Conservation (phyloP, 805 yeast genomes). For the Hanseniaspora osmophila region DNA sequence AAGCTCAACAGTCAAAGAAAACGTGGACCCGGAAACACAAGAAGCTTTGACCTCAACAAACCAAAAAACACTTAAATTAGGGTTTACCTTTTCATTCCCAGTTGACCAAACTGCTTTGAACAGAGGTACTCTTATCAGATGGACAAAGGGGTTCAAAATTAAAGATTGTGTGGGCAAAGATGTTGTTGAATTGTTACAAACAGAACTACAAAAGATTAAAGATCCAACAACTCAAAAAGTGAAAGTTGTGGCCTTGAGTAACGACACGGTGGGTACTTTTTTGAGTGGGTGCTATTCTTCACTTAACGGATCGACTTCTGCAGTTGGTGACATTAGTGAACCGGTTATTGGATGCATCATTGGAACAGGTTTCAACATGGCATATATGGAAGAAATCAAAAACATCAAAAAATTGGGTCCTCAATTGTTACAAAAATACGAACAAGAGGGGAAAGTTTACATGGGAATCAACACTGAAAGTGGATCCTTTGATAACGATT, state of each 20-base stretch:
- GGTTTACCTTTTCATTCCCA: conserved; percentile 92
- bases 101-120: conserved; percentile 71
- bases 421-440: conserved; percentile 24
- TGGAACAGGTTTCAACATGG: conserved; percentile 97
- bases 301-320: conserved; percentile 28
- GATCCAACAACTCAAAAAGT: conserved; percentile 34
- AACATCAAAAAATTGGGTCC: conserved; percentile 63
- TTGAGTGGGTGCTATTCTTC: conserved; percentile 76
- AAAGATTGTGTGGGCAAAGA: conserved; percentile 77
- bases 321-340: conserved; percentile 45
- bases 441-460: conserved; percentile 34
- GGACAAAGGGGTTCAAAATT: conserved; percentile 93
- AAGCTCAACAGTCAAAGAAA: too few relatives aligned
- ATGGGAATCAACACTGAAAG: conserved; percentile 95
- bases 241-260: conserved; percentile 73
- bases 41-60: conserved; percentile 18
- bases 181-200: conserved; percentile 60
- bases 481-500: conserved; percentile 90
- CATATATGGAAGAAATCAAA: conserved; percentile 67
- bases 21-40: too few relatives aligned
- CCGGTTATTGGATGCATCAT: conserved; percentile 83
- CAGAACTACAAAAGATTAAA: conserved; percentile 43
- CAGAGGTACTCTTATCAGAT: conserved; percentile 71
- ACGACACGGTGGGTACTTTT: conserved; percentile 91
- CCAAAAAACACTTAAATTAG: conserved; percentile 45